Base-by-base conservation (phyloP, 2,329 filamentous ascomycete species). In the Ceratocystis ficicola region DNA sequence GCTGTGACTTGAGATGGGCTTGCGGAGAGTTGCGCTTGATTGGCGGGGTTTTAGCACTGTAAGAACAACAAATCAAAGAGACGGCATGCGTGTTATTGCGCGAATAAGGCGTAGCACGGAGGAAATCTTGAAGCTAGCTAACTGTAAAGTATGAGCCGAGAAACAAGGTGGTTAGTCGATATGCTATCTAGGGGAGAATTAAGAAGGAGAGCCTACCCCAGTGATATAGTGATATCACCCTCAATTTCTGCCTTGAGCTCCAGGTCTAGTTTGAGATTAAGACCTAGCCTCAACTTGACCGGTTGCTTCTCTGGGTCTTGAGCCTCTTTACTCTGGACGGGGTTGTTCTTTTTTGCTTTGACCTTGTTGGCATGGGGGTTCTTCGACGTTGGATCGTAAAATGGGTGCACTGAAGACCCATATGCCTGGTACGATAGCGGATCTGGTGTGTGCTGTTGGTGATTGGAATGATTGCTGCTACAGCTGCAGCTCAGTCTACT, bases 171-270 rank as follows among this genome's bases (percentile, higher is more conserved):
- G 46, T 57, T 44, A 50, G 46, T 17, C 25, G 62, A 25, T 25
- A 17, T 12, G 15, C 22, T 52, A 30, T 10, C n/a, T 30, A 10
- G 22, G 17, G 20, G 22, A 44, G n/a, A 44, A 28, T 52, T 4
- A 59, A 28, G 20, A 20, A 59, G 36, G 32, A 48, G 48, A 28
- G 36, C 76, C 69, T 75, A 77, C 87, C 87, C 82, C 71, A 90
- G 77, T 64, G 83, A 84, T 67, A 90, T 74, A 22, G 86, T 89
- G 71, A 91, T 74, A 76, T 90, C 88, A 70, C 88, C 88, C 70
- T 89, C 83, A 68, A 91, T 88, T 73, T 84, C 86, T 28, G 88
- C 88, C 78, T 90, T 90, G 65, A 91, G 77, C 75, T 90, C 85
- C 69, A 91, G 85, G 75, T 91, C 87, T 62, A 90, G 80, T 71